Evolutionary conservation across 441 rosid genomes (phyloP).

Genomic region (Corymbia citriodora): DNA sequence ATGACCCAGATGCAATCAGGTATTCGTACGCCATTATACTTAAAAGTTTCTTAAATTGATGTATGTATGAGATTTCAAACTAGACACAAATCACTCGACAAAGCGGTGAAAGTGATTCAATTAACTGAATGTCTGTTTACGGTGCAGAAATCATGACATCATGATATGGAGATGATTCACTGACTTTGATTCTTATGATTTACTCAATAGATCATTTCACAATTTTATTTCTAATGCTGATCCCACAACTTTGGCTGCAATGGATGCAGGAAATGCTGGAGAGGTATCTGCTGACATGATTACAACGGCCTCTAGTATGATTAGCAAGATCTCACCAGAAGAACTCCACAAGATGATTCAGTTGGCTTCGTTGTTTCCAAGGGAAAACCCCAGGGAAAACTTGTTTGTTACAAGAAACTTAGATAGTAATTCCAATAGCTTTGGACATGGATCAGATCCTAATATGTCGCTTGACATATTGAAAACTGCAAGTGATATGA

Average conservation of each 20-base stretch:
- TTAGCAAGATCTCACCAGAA: slow-evolving; percentile 78
- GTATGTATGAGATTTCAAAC: too few relatives aligned
- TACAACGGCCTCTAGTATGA: slow-evolving; percentile 72
- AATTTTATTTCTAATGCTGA: slow-evolving; percentile 65
- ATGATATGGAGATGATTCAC: neutral
- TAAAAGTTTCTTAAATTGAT: neutral
- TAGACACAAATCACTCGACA: neutral
- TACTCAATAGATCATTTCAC: slow-evolving; percentile 62
- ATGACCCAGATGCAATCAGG: slow-evolving; percentile 82
- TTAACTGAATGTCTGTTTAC: neutral
- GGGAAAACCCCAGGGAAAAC: slow-evolving; percentile 33
- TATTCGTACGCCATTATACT: slow-evolving; percentile 10
- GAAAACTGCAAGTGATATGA: slow-evolving; percentile 54
- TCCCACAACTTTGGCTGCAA: slow-evolving; percentile 62
- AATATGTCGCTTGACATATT: slow-evolving; percentile 53
- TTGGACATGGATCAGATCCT: slow-evolving; percentile 31
- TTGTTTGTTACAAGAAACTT: slow-evolving; percentile 19
- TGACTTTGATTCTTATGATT: neutral
- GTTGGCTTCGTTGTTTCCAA: slow-evolving; percentile 59
- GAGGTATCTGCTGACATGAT: slow-evolving; percentile 72
- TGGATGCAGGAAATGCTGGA: slow-evolving; percentile 62
- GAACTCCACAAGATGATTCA: slow-evolving; percentile 83
- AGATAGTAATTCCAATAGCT: slow-evolving; percentile 24
- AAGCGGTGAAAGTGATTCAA: neutral
- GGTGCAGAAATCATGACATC: neutral